A percentile compares a stretch with the other conserved stretches of the same genome.
Evolutionary conservation across 2,329 filamentous ascomycete species (phyloP).

Genomic region (Phaeoacremonium minimum): DNA sequence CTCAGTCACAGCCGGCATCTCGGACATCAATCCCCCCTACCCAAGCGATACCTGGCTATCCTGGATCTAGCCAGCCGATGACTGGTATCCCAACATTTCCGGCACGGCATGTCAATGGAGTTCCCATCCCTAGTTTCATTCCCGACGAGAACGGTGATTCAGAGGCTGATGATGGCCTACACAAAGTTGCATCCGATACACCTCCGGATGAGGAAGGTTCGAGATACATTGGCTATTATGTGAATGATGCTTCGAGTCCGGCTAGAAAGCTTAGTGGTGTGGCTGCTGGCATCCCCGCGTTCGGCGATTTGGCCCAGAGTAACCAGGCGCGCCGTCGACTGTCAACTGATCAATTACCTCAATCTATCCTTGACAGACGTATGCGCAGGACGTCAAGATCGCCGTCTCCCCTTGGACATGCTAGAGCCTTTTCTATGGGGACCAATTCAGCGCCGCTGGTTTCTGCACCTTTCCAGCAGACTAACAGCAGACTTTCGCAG

Average conservation of each 20-base stretch:
- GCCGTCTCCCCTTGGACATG: conserved; percentile 50
- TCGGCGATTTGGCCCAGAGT: conserved; percentile 40
- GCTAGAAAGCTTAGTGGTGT: conserved; percentile 18
- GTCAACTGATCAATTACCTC: conserved; percentile 50
- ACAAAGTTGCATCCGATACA: conserved; percentile 34
- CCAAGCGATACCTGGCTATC: conserved; percentile 22
- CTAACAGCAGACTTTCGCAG: conserved; percentile 22
- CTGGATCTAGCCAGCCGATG: conserved; percentile 24
- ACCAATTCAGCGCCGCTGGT: conserved; percentile 33
- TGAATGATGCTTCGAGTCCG: conserved; percentile 23
- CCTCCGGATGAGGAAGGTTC: conserved; percentile 43
- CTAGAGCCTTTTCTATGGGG: conserved; percentile 36
- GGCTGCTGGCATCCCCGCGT: conserved; percentile 34
- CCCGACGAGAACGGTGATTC: conserved; percentile 44
- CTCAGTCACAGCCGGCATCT: conserved; percentile 63
- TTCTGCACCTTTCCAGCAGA: conserved; percentile 31
- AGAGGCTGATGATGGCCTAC: conserved; percentile 40
- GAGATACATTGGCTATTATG: conserved; percentile 30
- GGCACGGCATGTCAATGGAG: conserved; percentile 40
- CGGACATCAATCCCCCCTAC: conserved; percentile 30
- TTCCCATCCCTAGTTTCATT: conserved; percentile 51
- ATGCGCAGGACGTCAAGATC: conserved; percentile 51
- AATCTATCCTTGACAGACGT: conserved; percentile 47
- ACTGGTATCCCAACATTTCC: conserved; percentile 28
- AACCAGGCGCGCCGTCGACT: conserved; percentile 37